Conservation (phyloP, 2,329 filamentous ascomycete genomes). For the Cladosporium sp. region DNA sequence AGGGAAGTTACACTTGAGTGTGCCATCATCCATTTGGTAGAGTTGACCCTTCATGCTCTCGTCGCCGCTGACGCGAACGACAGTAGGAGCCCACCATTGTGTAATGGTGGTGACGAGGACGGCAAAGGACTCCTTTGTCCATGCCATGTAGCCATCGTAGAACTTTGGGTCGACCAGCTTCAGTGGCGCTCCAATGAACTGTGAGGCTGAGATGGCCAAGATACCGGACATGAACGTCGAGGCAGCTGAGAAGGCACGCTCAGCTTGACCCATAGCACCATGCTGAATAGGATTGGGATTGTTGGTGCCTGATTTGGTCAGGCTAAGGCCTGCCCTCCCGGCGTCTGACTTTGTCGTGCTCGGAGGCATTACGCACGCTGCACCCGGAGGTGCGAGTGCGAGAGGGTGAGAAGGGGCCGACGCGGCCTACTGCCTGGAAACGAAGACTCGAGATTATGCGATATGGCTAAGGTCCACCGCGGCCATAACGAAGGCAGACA, state of each 20-base stretch:
- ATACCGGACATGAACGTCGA: constrained; percentile 53
- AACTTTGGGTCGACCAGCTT: constrained; percentile 74
- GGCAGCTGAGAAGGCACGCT: constrained; percentile 51
- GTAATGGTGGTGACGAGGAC: constrained; percentile 77
- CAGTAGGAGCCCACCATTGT: constrained; percentile 83
- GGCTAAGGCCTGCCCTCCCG: constrained; percentile 32
- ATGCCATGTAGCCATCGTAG: constrained; percentile 83
- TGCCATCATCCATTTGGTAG: constrained; percentile 66
- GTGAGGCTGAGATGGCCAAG: constrained; percentile 62
- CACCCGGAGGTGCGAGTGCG: constrained; percentile 1
- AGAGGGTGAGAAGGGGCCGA: background rate
- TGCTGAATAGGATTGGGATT: constrained; percentile 43
- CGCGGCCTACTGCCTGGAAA: constrained; percentile 5
- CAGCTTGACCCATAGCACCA: constrained; percentile 50
- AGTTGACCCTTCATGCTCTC: constrained; percentile 76
- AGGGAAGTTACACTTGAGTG: constrained; percentile 75
- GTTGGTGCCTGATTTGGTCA: constrained; percentile 43
- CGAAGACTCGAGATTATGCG: constrained; percentile 4
- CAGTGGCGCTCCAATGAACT: constrained; percentile 73
- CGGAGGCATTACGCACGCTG: constrained; percentile 1
- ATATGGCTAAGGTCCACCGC: constrained; percentile 4
- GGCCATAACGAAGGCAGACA: constrained; percentile 8
- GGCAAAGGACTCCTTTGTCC: constrained; percentile 82
- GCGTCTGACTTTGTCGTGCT: constrained; percentile 18
- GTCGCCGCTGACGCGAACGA: constrained; percentile 80